Percentiles rank a stretch among this genome's conserved stretches.
Conservation (phyloP, 768 basidiomycete species). For the Clavulina sp. region DNA sequence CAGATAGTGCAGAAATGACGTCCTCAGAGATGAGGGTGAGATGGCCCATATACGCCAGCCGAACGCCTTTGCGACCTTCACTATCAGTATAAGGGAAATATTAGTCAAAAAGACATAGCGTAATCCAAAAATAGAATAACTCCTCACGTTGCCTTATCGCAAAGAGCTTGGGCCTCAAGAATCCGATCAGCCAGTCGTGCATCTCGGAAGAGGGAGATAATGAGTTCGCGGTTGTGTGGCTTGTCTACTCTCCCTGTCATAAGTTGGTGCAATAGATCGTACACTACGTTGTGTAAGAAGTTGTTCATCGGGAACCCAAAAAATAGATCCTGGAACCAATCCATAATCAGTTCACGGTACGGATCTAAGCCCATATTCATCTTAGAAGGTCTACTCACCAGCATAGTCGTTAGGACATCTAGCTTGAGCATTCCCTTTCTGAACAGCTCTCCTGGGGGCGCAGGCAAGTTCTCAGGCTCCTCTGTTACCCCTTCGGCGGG, state of each 20-base stretch:
- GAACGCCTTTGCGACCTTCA: slow-evolving; percentile 53
- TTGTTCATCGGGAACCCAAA: slow-evolving; percentile 97
- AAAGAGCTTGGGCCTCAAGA: slow-evolving; percentile 65
- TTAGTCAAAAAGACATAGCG: background rate
- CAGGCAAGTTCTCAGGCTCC: slow-evolving; percentile 1
- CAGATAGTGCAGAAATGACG: slow-evolving; percentile 72
- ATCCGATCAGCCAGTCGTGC: slow-evolving; percentile 70
- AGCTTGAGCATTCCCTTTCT: slow-evolving; percentile 65
- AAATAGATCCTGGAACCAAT: slow-evolving; percentile 59
- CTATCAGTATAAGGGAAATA: slow-evolving; percentile 22
- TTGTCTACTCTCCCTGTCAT: slow-evolving; percentile 67
- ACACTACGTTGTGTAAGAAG: slow-evolving; percentile 90
- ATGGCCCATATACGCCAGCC: slow-evolving; percentile 94
- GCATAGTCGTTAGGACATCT: slow-evolving; percentile 51
- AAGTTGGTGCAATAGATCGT: slow-evolving; percentile 90
- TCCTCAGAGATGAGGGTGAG: slow-evolving; percentile 90
- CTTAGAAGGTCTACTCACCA: slow-evolving; percentile 33
- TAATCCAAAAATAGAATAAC: background rate
- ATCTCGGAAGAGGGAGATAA: slow-evolving; percentile 72
- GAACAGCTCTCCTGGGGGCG: slow-evolving; percentile 46
- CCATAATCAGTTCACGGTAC: background rate
- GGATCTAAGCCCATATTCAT: background rate
- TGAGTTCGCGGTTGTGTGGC: slow-evolving; percentile 59
- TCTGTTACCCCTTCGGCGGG: background rate
- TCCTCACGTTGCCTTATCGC: slow-evolving; percentile 54